These are phyloP conservation scores for Achlya hypogyna DNA, from an alignment of 352 stramenopile species.

Conservation along the genomic window DNA sequence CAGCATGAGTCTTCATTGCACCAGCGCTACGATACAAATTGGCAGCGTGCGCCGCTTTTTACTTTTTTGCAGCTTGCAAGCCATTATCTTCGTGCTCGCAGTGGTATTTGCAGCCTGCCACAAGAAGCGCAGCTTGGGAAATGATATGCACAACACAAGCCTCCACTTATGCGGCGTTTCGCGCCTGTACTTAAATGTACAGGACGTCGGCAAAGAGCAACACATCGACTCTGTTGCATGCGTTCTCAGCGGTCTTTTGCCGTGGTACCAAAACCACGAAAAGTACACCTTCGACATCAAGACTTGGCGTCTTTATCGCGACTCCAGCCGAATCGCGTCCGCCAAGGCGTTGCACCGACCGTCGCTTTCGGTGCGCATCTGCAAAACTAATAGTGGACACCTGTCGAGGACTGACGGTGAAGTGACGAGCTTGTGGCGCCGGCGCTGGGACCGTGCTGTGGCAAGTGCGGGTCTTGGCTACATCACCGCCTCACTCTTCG, in stretches of 20 bases:
- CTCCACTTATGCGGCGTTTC: too few relatives aligned
- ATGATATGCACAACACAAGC: too few relatives aligned
- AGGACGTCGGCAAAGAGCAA: too few relatives aligned
- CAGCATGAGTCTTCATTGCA: background rate
- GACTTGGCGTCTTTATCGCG: background rate
- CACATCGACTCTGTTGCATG: background rate
- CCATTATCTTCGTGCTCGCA: too few relatives aligned
- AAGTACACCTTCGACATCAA: slow-evolving; percentile 10
- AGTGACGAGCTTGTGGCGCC: background rate
- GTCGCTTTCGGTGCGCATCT: background rate
- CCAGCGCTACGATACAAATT: background rate
- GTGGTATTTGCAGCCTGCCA: too few relatives aligned
- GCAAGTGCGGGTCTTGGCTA: background rate
- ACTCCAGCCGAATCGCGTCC: background rate
- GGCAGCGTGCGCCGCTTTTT: too few relatives aligned
- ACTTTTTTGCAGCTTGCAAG: too few relatives aligned
- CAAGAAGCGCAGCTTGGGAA: too few relatives aligned
- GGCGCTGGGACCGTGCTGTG: background rate
- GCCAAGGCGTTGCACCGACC: background rate
- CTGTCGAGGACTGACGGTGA: too few relatives aligned
- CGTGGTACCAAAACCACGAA: background rate
- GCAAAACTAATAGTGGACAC: too few relatives aligned
- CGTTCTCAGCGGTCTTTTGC: background rate
- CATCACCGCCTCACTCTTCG: background rate
- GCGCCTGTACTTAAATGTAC: too few relatives aligned